Evolutionary conservation across 1,284 basidiomycete species (phyloP).

Genomic region (Vanrija pseudolonga): DNA sequence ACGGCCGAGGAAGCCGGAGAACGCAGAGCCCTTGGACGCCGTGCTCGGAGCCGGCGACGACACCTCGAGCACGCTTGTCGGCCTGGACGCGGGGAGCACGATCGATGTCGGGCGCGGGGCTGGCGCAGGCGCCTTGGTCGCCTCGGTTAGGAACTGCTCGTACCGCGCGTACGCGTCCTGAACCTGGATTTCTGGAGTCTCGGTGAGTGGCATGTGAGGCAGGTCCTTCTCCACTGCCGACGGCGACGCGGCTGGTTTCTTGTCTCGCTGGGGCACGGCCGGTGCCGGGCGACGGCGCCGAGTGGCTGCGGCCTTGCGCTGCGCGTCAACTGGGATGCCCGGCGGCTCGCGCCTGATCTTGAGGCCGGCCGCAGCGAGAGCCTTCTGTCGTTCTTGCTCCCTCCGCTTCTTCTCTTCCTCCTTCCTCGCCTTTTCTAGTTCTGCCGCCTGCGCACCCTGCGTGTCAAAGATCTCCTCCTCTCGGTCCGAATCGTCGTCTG

Average conservation of each 20-base stretch:
- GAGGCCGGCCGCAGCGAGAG: conserved; percentile 82
- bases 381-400: conserved; percentile 70
- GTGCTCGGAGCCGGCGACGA: not conserved
- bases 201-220: not conserved
- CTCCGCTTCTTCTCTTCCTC: conserved; percentile 61
- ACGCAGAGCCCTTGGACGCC: not conserved
- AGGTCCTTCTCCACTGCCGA: not conserved
- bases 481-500: conserved; percentile 42
- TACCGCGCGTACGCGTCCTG: conserved; percentile 91
- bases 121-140: conserved; percentile 1
- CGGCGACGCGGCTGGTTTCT: not conserved
- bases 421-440: conserved; percentile 50
- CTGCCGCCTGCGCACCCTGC: conserved; percentile 7
- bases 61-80: not conserved
- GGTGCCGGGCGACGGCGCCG: conserved; percentile 19
- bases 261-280: conserved; percentile 4
- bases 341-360: conserved; percentile 56
- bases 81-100: not conserved
- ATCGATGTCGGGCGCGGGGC: not conserved
- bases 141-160: conserved; percentile 64
- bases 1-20: conserved; percentile 33
- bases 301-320: conserved; percentile 49
- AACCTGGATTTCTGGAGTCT: conserved; percentile 44
- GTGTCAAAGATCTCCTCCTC: conserved; percentile 8
- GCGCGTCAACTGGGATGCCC: conserved; percentile 16